phyloP scores from a whole-genome alignment of 257 asterid species.

The Solanum arcanum region DNA sequence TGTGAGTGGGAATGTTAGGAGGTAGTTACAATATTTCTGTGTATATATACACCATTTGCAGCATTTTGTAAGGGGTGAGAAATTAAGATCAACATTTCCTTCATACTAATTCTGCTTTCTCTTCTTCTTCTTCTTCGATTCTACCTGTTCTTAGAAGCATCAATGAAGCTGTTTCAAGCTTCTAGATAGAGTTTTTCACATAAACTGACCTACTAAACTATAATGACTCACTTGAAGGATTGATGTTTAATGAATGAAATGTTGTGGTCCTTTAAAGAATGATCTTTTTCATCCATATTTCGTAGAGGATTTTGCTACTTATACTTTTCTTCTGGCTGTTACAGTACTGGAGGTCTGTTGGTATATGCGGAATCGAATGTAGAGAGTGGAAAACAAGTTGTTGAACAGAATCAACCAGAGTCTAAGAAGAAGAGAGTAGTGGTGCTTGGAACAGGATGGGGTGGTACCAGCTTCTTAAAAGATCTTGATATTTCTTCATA shows the following conservation, averaged over 20 bases:
- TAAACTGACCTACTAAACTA: neutral
- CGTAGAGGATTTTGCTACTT: neutral
- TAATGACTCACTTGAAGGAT: neutral
- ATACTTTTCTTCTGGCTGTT: neutral
- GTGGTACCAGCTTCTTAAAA: slow-evolving; percentile 3
- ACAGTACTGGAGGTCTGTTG: slow-evolving; percentile 2
- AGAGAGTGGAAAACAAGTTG: neutral
- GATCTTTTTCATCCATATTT: neutral
- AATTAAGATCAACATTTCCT: too few species aligned
- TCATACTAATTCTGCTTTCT: too few species aligned
- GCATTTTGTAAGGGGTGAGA: too few species aligned
- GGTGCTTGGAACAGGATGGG: slow-evolving; percentile 14
- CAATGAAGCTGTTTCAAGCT: too few species aligned
- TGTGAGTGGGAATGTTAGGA: too few species aligned
- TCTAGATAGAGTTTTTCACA: too few species aligned
- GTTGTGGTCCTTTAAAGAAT: neutral
- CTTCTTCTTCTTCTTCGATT: too few species aligned
- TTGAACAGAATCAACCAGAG: neutral
- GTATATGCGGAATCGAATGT: neutral
- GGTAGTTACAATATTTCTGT: too few species aligned
- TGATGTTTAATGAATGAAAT: neutral
- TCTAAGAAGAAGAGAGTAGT: neutral
- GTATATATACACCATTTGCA: too few species aligned
- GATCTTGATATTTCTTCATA: slow-evolving; percentile 4
- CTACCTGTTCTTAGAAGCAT: too few species aligned